Evolutionary conservation across 805 yeast genomes (phyloP), one percentile per base, ranked within the genome.

Genomic region (Candida michaelii): DNA sequence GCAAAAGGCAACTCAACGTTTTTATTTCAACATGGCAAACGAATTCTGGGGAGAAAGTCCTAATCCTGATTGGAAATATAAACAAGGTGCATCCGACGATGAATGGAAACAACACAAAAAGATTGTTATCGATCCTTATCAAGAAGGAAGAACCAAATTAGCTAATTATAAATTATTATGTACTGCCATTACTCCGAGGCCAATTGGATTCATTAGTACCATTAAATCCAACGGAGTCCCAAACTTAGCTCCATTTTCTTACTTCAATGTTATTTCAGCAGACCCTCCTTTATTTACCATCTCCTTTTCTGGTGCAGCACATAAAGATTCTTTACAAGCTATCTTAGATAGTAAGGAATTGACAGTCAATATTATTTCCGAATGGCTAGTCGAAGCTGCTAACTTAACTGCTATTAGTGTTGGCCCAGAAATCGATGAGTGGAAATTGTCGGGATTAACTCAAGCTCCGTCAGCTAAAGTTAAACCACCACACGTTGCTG

Each of bases 331-430:
- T 4, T 60, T 65, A 41, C 49, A 45, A 7, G 80, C 80, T 51
- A 53, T 80, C 13, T 51, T 75, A 17, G 78, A 71, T 17, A 77
- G 80, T 2, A 63, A 59, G 3, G 86, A 81, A 52, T 66, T 73
- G 40, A 76, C 82, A 14, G 69, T 81, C 50, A 81, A 74, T 54
- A 66, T 81, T 36, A 69, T 81, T 32, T 66, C 79, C 40, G 86
- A 82, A 56, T 81, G 83, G 84, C 77, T 79, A 48, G 59, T 73
- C 19, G 85, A 81, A 46, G 85, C 85, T 17, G 83, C 85, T 7
- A 80, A 82, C 53, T 71, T 60, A 44, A 58, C 77, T 10, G 59
- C 74, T 14, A 66, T 64, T 21, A 59, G 69, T 47, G 69, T 80
- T 1, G 85, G 85, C 3, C 34, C 53, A 0, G 76, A 63, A 3